phyloP scores from a whole-genome alignment of 495 filamentous ascomycete species.

The Opeltia flavorubescens region DNA sequence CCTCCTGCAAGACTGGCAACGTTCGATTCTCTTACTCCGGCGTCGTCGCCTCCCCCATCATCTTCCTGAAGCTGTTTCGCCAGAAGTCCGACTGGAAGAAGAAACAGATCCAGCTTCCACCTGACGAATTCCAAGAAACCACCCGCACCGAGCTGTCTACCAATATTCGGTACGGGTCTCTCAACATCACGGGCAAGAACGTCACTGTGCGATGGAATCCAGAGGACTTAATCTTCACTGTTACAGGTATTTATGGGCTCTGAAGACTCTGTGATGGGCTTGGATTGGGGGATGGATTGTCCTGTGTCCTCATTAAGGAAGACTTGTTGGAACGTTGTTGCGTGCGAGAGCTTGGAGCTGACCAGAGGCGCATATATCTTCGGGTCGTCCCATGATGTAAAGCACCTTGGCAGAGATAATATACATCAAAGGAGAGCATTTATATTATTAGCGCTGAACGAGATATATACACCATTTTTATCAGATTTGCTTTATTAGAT shows the following conservation, averaged over 20 bases:
- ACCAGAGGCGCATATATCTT: too few relatives aligned
- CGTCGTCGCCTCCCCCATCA: not conserved
- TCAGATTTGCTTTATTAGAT: too few relatives aligned
- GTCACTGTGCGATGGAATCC: slow-evolving; percentile 3
- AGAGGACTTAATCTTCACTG: slow-evolving; percentile 6
- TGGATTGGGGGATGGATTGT: too few relatives aligned
- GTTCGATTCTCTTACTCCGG: slow-evolving; percentile 2
- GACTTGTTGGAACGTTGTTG: too few relatives aligned
- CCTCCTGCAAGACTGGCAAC: slow-evolving; percentile 1
- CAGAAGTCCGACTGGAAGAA: not conserved
- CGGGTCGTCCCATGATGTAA: too few relatives aligned
- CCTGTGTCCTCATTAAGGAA: too few relatives aligned
- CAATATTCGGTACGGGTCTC: not conserved
- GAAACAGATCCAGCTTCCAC: not conserved
- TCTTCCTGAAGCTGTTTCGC: not conserved
- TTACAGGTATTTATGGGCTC: slow-evolving; percentile 10
- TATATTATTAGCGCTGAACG: too few relatives aligned
- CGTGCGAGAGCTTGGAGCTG: too few relatives aligned
- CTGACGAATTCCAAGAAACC: not conserved
- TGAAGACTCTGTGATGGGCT: not conserved
- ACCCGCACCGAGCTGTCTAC: not conserved
- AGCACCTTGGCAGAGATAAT: too few relatives aligned
- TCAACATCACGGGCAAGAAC: not conserved
- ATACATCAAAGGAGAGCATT: too few relatives aligned
- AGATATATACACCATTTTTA: too few relatives aligned